Percentiles rank a stretch among this genome's conserved stretches.
phyloP scores from a whole-genome alignment of 768 basidiomycete species.

The Pulveroboletus sp. region DNA sequence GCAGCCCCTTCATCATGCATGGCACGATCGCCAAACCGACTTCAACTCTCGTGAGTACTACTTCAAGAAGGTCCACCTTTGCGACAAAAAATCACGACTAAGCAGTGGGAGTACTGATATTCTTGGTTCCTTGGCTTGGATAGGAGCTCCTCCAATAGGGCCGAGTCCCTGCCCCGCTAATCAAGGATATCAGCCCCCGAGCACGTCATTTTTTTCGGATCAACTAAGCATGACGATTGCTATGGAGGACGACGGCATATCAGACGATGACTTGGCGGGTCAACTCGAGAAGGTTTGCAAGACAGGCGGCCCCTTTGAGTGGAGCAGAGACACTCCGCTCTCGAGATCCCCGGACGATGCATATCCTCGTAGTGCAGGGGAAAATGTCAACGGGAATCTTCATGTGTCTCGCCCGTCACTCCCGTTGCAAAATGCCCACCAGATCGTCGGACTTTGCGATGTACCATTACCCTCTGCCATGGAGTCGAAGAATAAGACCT shows the following conservation, averaged over 20 bases:
- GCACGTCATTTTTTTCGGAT: slow-evolving; percentile 1
- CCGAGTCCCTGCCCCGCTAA: neutral
- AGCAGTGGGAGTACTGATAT: slow-evolving; percentile 21
- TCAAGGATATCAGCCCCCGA: neutral
- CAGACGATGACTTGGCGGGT: slow-evolving; percentile 47
- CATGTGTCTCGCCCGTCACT: neutral
- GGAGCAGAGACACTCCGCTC: neutral
- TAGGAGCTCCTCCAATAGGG: slow-evolving; percentile 13
- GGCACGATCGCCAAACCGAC: slow-evolving; percentile 24
- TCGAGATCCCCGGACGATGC: neutral
- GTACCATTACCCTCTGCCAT: neutral
- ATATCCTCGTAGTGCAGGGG: neutral
- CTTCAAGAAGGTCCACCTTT: neutral
- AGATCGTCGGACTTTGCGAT: neutral
- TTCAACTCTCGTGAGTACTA: slow-evolving; percentile 8
- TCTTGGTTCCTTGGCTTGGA: slow-evolving; percentile 34
- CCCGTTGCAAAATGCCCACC: neutral
- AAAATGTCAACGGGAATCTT: neutral
- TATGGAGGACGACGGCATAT: slow-evolving; percentile 45
- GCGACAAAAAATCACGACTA: slow-evolving; percentile 3
- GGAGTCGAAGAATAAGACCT: slow-evolving; percentile 1
- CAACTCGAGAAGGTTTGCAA: slow-evolving; percentile 42
- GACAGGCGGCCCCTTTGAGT: slow-evolving; percentile 7
- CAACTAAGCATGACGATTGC: slow-evolving; percentile 38
- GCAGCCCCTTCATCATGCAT: slow-evolving; percentile 28